These are phyloP conservation scores for Kodamaea fukazawae DNA, from an alignment of 805 yeast species.

Conservation along the genomic window DNA sequence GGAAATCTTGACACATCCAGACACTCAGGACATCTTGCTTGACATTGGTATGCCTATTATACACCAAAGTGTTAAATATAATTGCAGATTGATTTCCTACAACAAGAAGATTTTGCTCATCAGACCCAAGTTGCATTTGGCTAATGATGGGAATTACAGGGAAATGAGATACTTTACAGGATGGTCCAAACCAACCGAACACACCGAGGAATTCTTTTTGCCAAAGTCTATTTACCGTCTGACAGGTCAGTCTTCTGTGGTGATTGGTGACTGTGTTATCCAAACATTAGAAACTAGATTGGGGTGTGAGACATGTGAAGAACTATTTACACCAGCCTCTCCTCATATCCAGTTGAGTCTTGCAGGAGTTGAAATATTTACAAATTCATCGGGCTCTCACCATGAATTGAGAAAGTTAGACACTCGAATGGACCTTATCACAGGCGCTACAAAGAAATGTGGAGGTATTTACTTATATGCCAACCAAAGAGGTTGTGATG, in stretches of 20 bases:
- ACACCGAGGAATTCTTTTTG: slow-evolving; percentile 61
- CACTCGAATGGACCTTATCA: slow-evolving; percentile 77
- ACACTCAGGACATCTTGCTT: slow-evolving; percentile 70
- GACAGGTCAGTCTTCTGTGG: slow-evolving; percentile 66
- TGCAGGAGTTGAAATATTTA: slow-evolving; percentile 96
- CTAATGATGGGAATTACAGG: slow-evolving; percentile 96
- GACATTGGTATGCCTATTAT: slow-evolving; percentile 95
- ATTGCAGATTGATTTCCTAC: slow-evolving; percentile 82
- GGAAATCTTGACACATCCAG: slow-evolving; percentile 64
- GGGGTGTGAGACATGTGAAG: slow-evolving; percentile 99
- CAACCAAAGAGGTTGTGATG: slow-evolving; percentile 97
- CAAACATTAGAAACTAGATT: slow-evolving; percentile 81
- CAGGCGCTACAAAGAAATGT: slow-evolving; percentile 91
- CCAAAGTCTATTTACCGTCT: slow-evolving; percentile 67
- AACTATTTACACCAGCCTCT: slow-evolving; percentile 91
- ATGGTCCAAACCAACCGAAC: slow-evolving; percentile 77
- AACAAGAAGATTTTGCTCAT: slow-evolving; percentile 79
- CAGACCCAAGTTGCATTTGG: slow-evolving; percentile 89
- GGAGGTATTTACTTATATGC: slow-evolving; percentile 95
- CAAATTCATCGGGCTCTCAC: slow-evolving; percentile 96
- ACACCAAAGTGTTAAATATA: slow-evolving; percentile 84
- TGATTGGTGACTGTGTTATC: slow-evolving; percentile 88
- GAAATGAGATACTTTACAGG: slow-evolving; percentile 98
- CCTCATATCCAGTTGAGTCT: slow-evolving; percentile 91
- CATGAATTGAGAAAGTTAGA: slow-evolving; percentile 91